Base-by-base conservation (phyloP, 2,329 filamentous ascomycete genomes). In the Talaromyces sp. region DNA sequence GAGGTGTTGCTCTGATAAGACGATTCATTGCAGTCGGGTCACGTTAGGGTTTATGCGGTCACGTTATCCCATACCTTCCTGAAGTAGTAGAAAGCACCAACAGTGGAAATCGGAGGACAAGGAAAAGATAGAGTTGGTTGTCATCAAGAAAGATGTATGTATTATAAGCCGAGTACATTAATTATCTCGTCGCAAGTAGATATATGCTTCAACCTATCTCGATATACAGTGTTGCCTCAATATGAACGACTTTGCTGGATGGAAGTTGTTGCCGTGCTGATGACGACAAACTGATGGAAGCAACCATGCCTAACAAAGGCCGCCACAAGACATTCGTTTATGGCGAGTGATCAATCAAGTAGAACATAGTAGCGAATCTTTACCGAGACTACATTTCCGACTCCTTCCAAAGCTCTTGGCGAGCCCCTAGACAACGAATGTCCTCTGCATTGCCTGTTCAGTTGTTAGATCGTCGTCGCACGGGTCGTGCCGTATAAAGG, bases 251-350 rank as follows among this genome's bases (percentile, higher is more conserved):
- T 17, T 53, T 1, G 22, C 15, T 11, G 40, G 7, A 22, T 29
- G 34, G 47, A 51, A 53, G 34, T 62, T 34, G 47, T 29, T 36
- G 31, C 31, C 53, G 31, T 25, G 31, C 17, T 11, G 1, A 62
- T 62, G 60, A 62, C 60, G 60, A 62, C 22, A 54, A 62, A 19
- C 47, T 62, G 60, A 62, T 62, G 47, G 47, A 62, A 61, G 19
- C 13, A 61, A 13, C 59, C 59, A 53, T 1, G 15, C 4, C 11
- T 27, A 1, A 38, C 19, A 56, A 36, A 38, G 31, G 22, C 19
- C 25, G 25, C 60, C 59, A 40, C 47, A 15, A 40, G 71, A 31
- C 6, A 8, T 29, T 51, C 17, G 8, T 31, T 85, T 10, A 38
- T 19, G 11, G n/a, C 31, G 5, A 56, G 13, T 22, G 11, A 38